These are phyloP conservation scores for Porphyra umbilicalis DNA, from an alignment of 31 red algal species.

Conservation along the genomic window DNA sequence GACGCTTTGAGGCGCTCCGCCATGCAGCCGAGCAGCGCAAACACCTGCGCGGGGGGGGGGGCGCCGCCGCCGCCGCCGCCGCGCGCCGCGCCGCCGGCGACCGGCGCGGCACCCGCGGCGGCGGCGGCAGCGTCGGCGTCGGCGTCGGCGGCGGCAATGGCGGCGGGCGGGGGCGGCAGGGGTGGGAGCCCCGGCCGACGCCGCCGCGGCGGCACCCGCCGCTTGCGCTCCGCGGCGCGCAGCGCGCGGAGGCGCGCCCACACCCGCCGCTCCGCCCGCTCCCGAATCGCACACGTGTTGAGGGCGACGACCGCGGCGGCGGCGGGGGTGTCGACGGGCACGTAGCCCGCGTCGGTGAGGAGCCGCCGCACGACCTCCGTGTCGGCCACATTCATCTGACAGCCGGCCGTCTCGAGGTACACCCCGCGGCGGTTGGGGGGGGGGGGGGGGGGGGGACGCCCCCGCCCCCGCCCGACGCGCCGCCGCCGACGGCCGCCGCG, in stretches of 20 bases:
- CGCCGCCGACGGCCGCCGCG: neutral
- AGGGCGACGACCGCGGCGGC: constrained; percentile 50
- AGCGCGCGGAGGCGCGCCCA: constrained; percentile 9
- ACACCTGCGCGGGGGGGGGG: neutral
- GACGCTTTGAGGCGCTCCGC: constrained; percentile 38
- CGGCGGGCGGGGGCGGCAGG: neutral
- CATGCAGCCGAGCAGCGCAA: constrained; percentile 47
- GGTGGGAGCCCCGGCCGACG: neutral
- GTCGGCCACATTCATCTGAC: constrained; percentile 82
- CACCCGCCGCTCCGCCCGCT: constrained; percentile 47
- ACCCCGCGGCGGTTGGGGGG: neutral
- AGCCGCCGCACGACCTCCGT: constrained; percentile 23
- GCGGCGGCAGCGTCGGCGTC: constrained; percentile 3
- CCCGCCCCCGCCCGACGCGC: neutral
- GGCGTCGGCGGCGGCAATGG: neutral
- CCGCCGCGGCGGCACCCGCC: neutral
- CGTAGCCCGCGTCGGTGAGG: constrained; percentile 16
- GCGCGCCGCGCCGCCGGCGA: neutral
- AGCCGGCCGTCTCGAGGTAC: constrained; percentile 67
- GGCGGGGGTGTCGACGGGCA: neutral
- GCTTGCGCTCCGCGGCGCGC: neutral
- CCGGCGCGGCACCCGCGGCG: neutral
- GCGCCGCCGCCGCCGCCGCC: neutral
- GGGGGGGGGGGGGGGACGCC: neutral
- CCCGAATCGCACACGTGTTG: constrained; percentile 72